phyloP scores from a whole-genome alignment of 768 basidiomycete species.

The Saitozyma sp. region DNA sequence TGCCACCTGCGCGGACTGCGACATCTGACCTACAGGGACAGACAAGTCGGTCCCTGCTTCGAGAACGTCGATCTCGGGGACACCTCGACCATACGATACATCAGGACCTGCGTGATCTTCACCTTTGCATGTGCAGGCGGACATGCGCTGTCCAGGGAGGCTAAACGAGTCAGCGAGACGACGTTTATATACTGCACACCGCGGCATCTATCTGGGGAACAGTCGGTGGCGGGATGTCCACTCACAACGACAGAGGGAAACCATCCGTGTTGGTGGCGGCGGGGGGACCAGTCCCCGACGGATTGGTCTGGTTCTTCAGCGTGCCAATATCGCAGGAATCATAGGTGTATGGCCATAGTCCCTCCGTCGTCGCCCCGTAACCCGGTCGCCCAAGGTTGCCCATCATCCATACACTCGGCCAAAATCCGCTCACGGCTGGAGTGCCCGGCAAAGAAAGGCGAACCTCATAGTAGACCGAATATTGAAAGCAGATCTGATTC shows the following conservation, averaged over 20 bases:
- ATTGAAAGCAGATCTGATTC: conserved; percentile 57
- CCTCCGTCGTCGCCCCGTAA: conserved; percentile 46
- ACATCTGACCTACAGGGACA: conserved; percentile 61
- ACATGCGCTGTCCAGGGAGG: conserved; percentile 82
- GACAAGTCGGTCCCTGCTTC: conserved; percentile 65
- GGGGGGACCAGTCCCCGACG: conserved; percentile 30
- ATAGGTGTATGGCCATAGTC: conserved; percentile 54
- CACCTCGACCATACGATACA: conserved; percentile 71
- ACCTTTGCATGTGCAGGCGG: conserved; percentile 78
- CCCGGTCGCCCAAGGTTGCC: conserved; percentile 55
- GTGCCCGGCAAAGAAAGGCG: conserved; percentile 46
- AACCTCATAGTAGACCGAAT: conserved; percentile 78
- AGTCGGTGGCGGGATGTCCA: not conserved
- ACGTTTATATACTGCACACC: too few species aligned
- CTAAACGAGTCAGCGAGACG: conserved; percentile 13
- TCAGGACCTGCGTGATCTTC: conserved; percentile 91
- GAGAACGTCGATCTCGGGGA: conserved; percentile 87
- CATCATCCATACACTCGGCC: conserved; percentile 51
- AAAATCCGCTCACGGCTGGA: conserved; percentile 42
- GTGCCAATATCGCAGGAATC: conserved; percentile 80
- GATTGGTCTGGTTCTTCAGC: conserved; percentile 53
- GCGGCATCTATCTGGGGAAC: too few species aligned
- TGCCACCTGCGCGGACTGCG: conserved; percentile 70
- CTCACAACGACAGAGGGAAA: conserved; percentile 35
- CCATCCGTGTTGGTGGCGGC: conserved; percentile 32